Percentiles rank a stretch among this genome's conserved stretches.
These are phyloP conservation scores for Phialemoniopsis sp. DNA, from an alignment of 2,329 filamentous ascomycete genomes.

Conservation along the genomic window DNA sequence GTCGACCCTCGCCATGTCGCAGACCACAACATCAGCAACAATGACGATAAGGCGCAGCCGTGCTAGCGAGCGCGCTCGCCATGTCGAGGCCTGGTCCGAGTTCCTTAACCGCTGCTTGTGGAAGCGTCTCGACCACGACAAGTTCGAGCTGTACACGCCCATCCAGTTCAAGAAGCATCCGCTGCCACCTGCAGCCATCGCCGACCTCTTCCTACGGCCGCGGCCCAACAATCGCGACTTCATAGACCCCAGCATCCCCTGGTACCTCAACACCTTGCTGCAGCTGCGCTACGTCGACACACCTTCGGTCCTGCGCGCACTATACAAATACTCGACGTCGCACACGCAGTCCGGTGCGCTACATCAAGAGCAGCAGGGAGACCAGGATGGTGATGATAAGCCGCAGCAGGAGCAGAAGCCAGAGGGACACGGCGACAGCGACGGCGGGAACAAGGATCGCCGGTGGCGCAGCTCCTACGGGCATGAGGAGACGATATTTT, in stretches of 20 bases:
- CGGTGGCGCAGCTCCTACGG: slow-evolving; percentile 55
- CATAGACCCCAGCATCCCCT: slow-evolving; percentile 55
- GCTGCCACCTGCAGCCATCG: slow-evolving; percentile 44
- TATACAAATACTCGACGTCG: slow-evolving; percentile 54
- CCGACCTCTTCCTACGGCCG: slow-evolving; percentile 56
- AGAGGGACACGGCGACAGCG: slow-evolving; percentile 2
- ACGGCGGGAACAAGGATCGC: background rate
- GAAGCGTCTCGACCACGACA: slow-evolving; percentile 45
- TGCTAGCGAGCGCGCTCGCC: background rate
- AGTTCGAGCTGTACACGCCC: slow-evolving; percentile 47
- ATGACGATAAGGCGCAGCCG: too few species aligned
- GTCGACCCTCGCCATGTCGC: too few species aligned
- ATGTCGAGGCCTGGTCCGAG: slow-evolving; percentile 38
- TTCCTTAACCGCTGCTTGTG: slow-evolving; percentile 48
- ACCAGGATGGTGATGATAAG: slow-evolving; percentile 1
- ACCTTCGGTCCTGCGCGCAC: slow-evolving; percentile 47
- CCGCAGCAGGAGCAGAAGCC: slow-evolving; percentile 7
- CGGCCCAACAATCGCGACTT: slow-evolving; percentile 39
- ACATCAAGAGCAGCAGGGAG: slow-evolving; percentile 1
- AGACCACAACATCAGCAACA: too few species aligned
- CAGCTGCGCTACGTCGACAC: slow-evolving; percentile 47
- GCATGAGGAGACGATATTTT: slow-evolving; percentile 87
- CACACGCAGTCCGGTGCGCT: slow-evolving; percentile 26
- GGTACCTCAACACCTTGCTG: slow-evolving; percentile 55
- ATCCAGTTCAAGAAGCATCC: slow-evolving; percentile 47